These are phyloP conservation scores for Meira nashicola DNA, from an alignment of 1,284 basidiomycete species.

Conservation along the genomic window DNA sequence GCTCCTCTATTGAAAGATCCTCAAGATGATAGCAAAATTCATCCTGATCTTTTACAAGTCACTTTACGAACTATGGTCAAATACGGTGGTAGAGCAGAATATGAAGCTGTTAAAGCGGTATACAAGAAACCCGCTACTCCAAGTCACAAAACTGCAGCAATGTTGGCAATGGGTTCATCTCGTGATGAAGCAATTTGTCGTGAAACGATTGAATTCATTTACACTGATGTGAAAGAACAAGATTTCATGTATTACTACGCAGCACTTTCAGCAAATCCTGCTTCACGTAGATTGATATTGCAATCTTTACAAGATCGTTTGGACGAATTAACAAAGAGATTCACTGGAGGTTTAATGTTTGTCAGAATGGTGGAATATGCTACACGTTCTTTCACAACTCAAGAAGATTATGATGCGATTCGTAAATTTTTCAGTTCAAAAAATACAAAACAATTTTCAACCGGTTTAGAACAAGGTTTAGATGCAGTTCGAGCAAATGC, in stretches of 20 bases:
- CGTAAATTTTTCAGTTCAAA: slow-evolving; percentile 61
- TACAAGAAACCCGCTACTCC: slow-evolving; percentile 63
- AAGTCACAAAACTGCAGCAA: slow-evolving; percentile 52
- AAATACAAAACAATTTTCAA: slow-evolving; percentile 55
- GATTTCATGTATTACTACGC: slow-evolving; percentile 52
- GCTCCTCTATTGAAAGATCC: slow-evolving; percentile 63
- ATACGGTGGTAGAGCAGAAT: slow-evolving; percentile 73
- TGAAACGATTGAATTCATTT: slow-evolving; percentile 49
- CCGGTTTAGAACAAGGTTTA: slow-evolving; percentile 64
- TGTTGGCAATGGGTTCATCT: slow-evolving; percentile 50
- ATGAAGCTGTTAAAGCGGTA: slow-evolving; percentile 59
- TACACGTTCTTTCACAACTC: slow-evolving; percentile 63
- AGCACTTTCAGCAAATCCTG: slow-evolving; percentile 45
- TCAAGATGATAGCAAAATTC: slow-evolving; percentile 73
- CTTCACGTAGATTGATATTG: slow-evolving; percentile 50
- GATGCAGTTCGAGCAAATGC: slow-evolving; percentile 64
- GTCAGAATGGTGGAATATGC: slow-evolving; percentile 56
- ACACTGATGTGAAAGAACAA: slow-evolving; percentile 53
- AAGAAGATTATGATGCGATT: slow-evolving; percentile 66
- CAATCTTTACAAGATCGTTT: slow-evolving; percentile 50
- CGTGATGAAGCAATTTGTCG: slow-evolving; percentile 43
- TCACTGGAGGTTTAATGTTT: slow-evolving; percentile 54
- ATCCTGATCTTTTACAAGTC: slow-evolving; percentile 54
- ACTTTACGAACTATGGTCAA: slow-evolving; percentile 58
- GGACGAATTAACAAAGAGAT: slow-evolving; percentile 60